Percentiles rank a stretch among this genome's conserved stretches.
phyloP scores from a whole-genome alignment of 2,329 filamentous ascomycete genomes.

The Triangularia setosa region DNA sequence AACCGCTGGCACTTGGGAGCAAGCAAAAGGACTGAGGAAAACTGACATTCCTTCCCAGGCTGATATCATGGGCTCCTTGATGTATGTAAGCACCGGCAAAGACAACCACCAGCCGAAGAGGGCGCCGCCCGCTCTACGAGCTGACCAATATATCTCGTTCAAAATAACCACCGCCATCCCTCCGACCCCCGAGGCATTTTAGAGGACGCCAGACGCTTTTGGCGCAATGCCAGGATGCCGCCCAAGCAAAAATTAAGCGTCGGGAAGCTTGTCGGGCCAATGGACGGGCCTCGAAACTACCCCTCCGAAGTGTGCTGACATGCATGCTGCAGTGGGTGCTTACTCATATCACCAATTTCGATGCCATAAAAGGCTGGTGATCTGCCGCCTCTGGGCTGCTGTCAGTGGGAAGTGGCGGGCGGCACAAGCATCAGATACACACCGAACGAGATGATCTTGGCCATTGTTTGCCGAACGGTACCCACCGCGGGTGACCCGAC shows the following conservation, averaged over 20 bases:
- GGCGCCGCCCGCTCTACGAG: neutral
- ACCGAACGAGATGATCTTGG: neutral
- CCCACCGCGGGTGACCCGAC: too few relatives aligned
- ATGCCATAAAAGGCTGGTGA: neutral
- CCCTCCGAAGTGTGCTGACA: neutral
- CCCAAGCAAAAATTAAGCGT: neutral
- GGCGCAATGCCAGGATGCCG: neutral
- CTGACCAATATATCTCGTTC: neutral
- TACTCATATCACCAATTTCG: neutral
- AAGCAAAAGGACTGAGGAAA: neutral
- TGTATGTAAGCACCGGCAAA: neutral
- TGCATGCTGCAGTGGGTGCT: neutral
- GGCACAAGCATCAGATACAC: neutral
- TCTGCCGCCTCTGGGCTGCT: neutral
- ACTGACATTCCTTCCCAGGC: neutral
- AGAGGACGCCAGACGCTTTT: neutral
- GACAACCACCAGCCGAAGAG: neutral
- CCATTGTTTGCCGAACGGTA: neutral
- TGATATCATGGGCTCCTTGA: neutral
- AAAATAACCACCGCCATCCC: neutral
- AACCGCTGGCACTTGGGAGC: neutral
- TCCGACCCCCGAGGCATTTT: neutral
- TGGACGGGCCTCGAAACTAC: neutral
- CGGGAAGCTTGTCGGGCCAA: neutral
- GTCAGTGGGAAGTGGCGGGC: neutral